Base-by-base conservation (phyloP, 345 rosid genomes). In the Erysimum cheiranthoides region DNA sequence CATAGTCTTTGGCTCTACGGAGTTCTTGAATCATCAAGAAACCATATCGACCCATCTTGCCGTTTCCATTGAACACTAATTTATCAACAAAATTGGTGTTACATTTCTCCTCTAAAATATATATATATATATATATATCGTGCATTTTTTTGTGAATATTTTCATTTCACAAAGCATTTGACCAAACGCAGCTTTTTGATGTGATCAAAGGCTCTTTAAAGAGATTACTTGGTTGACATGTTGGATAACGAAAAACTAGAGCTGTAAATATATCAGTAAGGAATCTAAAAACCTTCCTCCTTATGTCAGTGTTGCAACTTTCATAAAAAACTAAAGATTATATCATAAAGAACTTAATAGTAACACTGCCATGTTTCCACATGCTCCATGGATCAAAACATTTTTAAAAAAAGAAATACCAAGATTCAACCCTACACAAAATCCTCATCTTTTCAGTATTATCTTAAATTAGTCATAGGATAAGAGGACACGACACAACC, bases 1-100 rank as follows among this genome's bases (percentile, higher is more conserved):
- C 73, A 67, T 18, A 59, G 35, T 60, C 68, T 75, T 67, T 74
- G 21, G 13, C 78, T 56, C 10, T 73, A 27, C 25, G 3, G 21
- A 73, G n/a, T 49, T 60, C n/a, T 56, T 17, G 31, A 27, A 2
- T 11, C n/a, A 5, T 49, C 13, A 47, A 61, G 76, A 51, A 39
- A 35, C 67, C 67, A 60, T 18, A 21, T 35, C 47, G 35, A 59
- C 73, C 30, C 52, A 31, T 57, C 73, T 69, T 69, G 28, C 14
- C 47, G 5, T 13, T 28, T 27, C 70, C 39, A 11, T 3, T 54
- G 13, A 45, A 45, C 54, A 59, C 40, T 36, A 36, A 9, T 32
- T 32, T 32, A 32, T 32, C 6, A 1, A 5, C 0, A 4, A 32
- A 4, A 3, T 32, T 32, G 34, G 34, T 32, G 34, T 32, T 32